These are phyloP conservation scores for Entomortierella beljakovae DNA, from an alignment of 192 early-diverging fungal species.

Conservation along the genomic window DNA sequence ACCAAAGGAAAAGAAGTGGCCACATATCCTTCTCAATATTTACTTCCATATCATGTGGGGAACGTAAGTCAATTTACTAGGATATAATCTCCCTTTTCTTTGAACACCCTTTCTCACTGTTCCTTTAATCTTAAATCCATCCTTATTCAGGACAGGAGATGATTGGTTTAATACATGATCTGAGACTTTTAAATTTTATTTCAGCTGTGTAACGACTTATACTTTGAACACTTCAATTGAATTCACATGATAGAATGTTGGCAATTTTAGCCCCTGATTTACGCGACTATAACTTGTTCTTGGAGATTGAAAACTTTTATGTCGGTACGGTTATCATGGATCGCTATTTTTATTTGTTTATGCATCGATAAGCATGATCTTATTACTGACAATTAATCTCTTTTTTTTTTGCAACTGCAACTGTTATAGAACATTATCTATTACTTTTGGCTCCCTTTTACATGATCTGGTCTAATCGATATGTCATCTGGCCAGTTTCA, in stretches of 20 bases:
- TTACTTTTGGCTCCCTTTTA: conserved; percentile 59
- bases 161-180: too few species aligned
- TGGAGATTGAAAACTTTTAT: conserved; percentile 66
- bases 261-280: conserved; percentile 64
- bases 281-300: conserved; percentile 57
- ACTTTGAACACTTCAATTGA: not conserved
- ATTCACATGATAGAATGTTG: conserved; percentile 49
- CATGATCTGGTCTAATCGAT: conserved; percentile 66
- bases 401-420: not conserved
- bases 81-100: not conserved
- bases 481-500: conserved; percentile 62
- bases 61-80: conserved; percentile 28
- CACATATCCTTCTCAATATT: conserved; percentile 63
- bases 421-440: conserved; percentile 14
- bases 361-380: not conserved
- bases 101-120: not conserved
- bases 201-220: conserved; percentile 2
- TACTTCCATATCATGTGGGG: conserved; percentile 72
- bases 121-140: not conserved
- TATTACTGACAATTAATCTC: not conserved
- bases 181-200: too few species aligned
- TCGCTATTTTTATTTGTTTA: too few species aligned
- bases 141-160: not conserved
- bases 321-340: conserved; percentile 43
- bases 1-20: conserved; percentile 55